Evolutionary conservation across 176 grass and related monocot genomes (phyloP).

Genomic region (Avena insularis): DNA sequence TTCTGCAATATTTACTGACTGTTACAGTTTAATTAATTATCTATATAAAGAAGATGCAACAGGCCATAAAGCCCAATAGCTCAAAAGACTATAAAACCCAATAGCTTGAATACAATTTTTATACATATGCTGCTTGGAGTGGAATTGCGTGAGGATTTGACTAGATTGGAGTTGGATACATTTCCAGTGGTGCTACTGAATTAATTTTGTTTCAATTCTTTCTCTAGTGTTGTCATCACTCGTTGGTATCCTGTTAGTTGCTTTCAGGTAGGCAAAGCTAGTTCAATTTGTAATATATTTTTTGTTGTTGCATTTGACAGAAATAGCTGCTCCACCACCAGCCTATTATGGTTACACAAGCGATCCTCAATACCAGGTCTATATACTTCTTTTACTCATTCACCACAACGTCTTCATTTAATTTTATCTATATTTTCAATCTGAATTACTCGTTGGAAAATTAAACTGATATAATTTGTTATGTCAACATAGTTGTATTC

Average conservation of each 20-base stretch:
- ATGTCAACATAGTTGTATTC: not conserved
- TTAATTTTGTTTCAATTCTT: constrained; percentile 18
- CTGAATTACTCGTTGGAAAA: not conserved
- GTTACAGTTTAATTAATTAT: not conserved
- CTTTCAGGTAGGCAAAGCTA: not conserved
- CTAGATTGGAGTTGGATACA: constrained; percentile 22
- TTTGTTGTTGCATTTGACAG: constrained; percentile 38
- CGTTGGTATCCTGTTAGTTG: not conserved
- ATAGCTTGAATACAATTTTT: constrained; percentile 1
- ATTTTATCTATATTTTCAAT: constrained; percentile 27
- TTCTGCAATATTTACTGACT: not conserved
- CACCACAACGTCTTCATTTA: not conserved
- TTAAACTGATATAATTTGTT: constrained; percentile 17
- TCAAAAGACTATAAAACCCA: not conserved
- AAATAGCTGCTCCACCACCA: constrained; percentile 15
- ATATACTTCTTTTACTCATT: constrained; percentile 16
- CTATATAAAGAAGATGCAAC: not conserved
- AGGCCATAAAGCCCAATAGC: not conserved
- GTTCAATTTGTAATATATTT: constrained; percentile 23
- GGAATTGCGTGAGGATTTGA: not conserved
- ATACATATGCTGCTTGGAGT: not conserved
- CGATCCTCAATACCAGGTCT: constrained; percentile 56
- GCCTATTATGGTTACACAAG: constrained; percentile 55
- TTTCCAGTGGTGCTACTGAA: constrained; percentile 13
- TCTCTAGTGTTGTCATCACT: not conserved